Evolutionary conservation across 345 rosid species (phyloP).

Genomic region (Melaleuca alternifolia): DNA sequence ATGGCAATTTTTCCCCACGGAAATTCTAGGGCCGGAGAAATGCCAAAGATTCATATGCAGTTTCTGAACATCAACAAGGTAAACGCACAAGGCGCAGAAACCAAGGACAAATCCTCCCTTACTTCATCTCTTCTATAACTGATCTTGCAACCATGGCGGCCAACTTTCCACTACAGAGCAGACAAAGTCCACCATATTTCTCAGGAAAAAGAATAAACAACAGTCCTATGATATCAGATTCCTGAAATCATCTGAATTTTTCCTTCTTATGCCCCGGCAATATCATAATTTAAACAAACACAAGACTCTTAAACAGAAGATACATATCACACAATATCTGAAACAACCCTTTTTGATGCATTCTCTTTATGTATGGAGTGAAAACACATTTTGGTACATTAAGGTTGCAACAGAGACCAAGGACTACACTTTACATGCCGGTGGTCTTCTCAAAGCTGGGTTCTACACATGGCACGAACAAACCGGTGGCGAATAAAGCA

Average conservation of each 20-base stretch:
- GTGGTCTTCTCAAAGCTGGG: neutral
- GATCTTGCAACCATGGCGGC: neutral
- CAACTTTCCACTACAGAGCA: neutral
- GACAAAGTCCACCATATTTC: neutral
- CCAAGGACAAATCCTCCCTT: neutral
- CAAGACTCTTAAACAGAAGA: neutral
- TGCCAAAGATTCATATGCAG: neutral
- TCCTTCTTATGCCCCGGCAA: neutral
- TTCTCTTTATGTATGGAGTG: neutral
- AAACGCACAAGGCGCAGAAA: neutral
- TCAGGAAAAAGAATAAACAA: neutral
- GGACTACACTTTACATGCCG: neutral
- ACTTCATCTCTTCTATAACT: neutral
- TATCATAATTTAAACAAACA: neutral
- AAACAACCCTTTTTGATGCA: neutral
- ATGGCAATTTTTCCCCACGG: neutral
- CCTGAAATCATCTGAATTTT: neutral
- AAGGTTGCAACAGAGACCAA: neutral
- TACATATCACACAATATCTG: neutral
- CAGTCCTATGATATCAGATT: neutral
- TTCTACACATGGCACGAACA: neutral
- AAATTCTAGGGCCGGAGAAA: neutral
- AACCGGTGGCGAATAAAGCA: neutral
- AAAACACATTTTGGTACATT: neutral
- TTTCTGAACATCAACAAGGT: neutral